Conservation (phyloP, 768 basidiomycete genomes). For the Tulasnella calospora region DNA sequence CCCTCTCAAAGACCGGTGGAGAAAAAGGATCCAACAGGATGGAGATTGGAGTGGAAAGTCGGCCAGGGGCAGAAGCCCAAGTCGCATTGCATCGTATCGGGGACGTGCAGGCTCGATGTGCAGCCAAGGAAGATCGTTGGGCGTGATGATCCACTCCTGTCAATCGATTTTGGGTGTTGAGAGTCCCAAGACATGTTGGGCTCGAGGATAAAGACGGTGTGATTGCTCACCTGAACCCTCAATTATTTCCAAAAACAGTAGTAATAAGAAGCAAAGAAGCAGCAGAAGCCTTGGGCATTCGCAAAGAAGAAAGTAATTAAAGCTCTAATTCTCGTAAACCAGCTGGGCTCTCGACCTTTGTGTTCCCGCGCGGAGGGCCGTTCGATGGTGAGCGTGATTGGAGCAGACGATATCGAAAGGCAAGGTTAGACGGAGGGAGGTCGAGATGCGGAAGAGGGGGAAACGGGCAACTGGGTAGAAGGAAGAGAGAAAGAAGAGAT, state of each 20-base stretch:
- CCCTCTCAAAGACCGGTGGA: neutral
- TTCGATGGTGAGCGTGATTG: neutral
- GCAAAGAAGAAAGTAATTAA: slow-evolving; percentile 5
- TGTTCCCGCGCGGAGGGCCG: neutral
- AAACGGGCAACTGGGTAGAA: neutral
- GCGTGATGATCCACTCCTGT: slow-evolving; percentile 11
- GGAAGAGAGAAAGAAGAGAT: too few species aligned
- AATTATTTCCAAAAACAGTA: neutral
- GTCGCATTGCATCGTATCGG: neutral
- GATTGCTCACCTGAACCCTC: slow-evolving; percentile 10
- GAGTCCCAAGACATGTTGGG: neutral
- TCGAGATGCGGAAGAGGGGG: slow-evolving; percentile 1
- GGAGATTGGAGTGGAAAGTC: neutral
- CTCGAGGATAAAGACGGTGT: neutral
- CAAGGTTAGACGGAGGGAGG: neutral
- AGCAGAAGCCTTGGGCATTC: neutral
- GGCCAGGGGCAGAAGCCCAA: neutral
- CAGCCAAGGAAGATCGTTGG: neutral
- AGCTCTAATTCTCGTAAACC: slow-evolving; percentile 2
- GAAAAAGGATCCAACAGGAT: neutral
- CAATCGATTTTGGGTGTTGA: neutral
- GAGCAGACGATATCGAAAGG: neutral
- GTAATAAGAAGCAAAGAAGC: slow-evolving; percentile 9
- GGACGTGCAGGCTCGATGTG: neutral
- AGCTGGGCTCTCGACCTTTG: neutral